Base-by-base conservation (phyloP, 1,284 basidiomycete species). In the Irpex lacteus region DNA sequence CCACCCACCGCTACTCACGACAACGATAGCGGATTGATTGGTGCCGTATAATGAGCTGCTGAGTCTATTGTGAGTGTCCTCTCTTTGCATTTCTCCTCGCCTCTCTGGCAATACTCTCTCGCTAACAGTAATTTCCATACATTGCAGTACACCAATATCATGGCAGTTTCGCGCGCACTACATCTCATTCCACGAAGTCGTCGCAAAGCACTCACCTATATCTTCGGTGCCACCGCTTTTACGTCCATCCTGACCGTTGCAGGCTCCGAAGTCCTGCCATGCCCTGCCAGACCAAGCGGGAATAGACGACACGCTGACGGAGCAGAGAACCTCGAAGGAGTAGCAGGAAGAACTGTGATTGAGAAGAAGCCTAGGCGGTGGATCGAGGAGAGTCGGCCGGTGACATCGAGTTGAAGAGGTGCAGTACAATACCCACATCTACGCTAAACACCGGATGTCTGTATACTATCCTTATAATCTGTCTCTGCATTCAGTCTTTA, bases 241-340 rank as follows among this genome's bases (percentile, higher is more conserved):
- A 90, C 88, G 19, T 84, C 90, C 19, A 82, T 93, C 64, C 67
- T 91, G 66, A 94, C 91, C 57, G 92, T 94, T n/a, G 89, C 90
- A 5, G 89, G 89, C 21, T 92, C 91, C 19, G 85, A 84, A 71
- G 79, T 92, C 53, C 78, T 94, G 49, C 91, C 91, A 65, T 94
- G 92, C 70, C 91, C 92, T 7, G 90, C 85, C 9, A 82, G 84
- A 61, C 77, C 80, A 53, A 34, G 34, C 7, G 77, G 82, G 68
- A 83, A 82, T 70, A 77, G 70, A 57, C 82, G 87, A 26, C 87
- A 83, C 68, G 81, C 87, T 37, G 87, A 88, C 69, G 80, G 75
- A 63, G 81, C 80, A 9, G 68, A 61, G 60, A 19, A 40, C 63
- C 11, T 53, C 9, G 50, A 18, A 56, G 54, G n/a, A 9, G n/a